Conservation (phyloP, 176 grass and related monocot species). For the bread wheat (Triticum aestivum) region DNA sequence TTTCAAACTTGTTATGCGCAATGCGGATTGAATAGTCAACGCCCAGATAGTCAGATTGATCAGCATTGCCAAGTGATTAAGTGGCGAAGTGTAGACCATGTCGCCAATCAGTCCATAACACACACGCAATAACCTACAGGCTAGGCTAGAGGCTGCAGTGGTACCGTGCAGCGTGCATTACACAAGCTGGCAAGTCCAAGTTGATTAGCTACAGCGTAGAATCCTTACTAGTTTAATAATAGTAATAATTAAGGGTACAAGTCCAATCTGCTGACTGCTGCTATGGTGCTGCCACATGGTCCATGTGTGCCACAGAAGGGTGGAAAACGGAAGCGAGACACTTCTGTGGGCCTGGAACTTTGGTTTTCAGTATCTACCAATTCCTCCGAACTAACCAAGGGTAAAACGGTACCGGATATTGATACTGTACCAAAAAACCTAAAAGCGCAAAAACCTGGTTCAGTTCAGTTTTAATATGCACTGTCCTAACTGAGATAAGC, state of each 20-base stretch:
- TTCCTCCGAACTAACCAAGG: neutral
- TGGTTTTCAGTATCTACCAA: neutral
- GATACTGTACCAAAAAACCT: neutral
- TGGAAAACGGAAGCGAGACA: neutral
- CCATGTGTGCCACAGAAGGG: neutral
- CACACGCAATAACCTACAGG: neutral
- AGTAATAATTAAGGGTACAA: neutral
- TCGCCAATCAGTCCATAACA: neutral
- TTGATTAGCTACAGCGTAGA: neutral
- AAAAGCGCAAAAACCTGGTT: neutral
- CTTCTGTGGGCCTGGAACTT: neutral
- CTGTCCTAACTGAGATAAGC: neutral
- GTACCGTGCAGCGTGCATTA: neutral
- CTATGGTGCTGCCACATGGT: neutral
- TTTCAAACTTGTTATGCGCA: neutral
- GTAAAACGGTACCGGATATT: neutral
- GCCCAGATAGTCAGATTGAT: neutral
- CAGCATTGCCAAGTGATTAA: neutral
- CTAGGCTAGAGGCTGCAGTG: neutral
- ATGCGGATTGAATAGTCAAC: neutral
- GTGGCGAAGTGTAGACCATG: neutral
- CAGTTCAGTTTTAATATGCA: neutral
- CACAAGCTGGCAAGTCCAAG: neutral
- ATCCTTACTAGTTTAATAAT: neutral
- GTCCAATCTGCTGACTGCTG: neutral